Base-by-base conservation (phyloP, 495 filamentous ascomycete genomes). In the Annulohypoxylon moriforme region DNA sequence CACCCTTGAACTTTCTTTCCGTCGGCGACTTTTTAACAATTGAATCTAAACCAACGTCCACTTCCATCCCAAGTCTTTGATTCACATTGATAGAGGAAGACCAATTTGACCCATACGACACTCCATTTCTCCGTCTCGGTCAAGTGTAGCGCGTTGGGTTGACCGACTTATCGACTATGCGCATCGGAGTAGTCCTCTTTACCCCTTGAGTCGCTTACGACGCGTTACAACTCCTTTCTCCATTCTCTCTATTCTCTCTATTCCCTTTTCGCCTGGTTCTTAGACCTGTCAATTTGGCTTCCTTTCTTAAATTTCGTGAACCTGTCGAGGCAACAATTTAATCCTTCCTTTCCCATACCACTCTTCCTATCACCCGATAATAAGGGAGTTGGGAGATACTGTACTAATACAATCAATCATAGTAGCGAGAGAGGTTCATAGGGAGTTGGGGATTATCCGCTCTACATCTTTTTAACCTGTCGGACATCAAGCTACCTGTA, bases 381-480 rank as follows among this genome's bases (percentile, higher is more conserved):
- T 25, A 13, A 56, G 42, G 38, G 9, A 20, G n/a, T 33, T 68
- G 20, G 47, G 33, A 49, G 25, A 29, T 16, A 14, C 57, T 69
- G 42, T 69, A 66, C 65, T 69, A 64, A 69, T 66, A 60, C 52
- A 33, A 63, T 61, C 9, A 58, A 33, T 29, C 57, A 58, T 53
- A 57, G 59, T 5, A 40, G 61, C 53, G 46, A 49, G 46, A 49
- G 24, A 64, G 38, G 47, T 58, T 73, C 53, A 36, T 57, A 60
- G 42, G 60, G 40, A 60, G 44, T 61, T 60, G 27, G 44, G 58
- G 34, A 60, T 62, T 46, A 36, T 64, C 59, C 60, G 34, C 42
- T 72, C 58, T 62, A 47, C 67, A 18, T 67, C 69, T 68, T 73
- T 61, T 38, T 61, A 61, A 47, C 55, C 58, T 53, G 63, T 61